Percentiles rank a stretch among this genome's conserved stretches.
Conservation (phyloP, 371 early-diverging fungal species). For the Thermomucor indicae-seudaticae region DNA sequence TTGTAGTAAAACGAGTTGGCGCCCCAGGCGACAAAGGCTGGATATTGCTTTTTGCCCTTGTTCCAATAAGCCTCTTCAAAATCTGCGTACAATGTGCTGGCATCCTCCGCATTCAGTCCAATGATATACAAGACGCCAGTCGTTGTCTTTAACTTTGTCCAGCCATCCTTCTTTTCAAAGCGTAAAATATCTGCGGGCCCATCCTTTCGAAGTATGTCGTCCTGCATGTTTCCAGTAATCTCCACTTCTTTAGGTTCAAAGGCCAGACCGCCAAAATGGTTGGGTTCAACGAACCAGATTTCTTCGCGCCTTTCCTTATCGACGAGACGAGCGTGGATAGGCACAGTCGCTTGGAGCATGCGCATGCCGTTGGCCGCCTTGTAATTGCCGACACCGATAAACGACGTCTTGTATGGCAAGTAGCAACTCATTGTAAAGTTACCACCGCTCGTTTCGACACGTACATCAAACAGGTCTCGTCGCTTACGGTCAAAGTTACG, state of each 20-base stretch:
- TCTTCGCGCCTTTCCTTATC: slow-evolving; percentile 34
- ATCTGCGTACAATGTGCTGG: slow-evolving; percentile 52
- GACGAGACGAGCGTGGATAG: slow-evolving; percentile 55
- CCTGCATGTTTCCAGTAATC: slow-evolving; percentile 38
- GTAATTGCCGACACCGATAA: slow-evolving; percentile 68
- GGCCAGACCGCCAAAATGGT: slow-evolving; percentile 53
- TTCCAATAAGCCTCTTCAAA: slow-evolving; percentile 57
- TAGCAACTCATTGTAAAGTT: slow-evolving; percentile 38
- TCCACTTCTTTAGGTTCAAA: slow-evolving; percentile 50
- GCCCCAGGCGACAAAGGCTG: slow-evolving; percentile 46
- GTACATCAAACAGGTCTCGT: slow-evolving; percentile 44
- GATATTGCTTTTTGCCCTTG: slow-evolving; percentile 17
- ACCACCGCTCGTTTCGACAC: slow-evolving; percentile 18
- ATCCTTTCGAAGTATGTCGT: slow-evolving; percentile 25
- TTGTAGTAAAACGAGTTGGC: slow-evolving; percentile 40
- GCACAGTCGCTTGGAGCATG: slow-evolving; percentile 58
- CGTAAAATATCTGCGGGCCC: slow-evolving; percentile 39
- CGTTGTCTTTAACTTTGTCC: slow-evolving; percentile 36
- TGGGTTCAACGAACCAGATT: slow-evolving; percentile 67
- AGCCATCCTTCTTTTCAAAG: slow-evolving; percentile 47
- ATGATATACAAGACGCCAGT: slow-evolving; percentile 40
- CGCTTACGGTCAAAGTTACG: slow-evolving; percentile 64
- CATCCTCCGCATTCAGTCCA: slow-evolving; percentile 35
- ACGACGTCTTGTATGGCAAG: slow-evolving; percentile 62
- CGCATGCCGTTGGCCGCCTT: slow-evolving; percentile 47